phyloP scores from a whole-genome alignment of 768 basidiomycete species.

The Cubamyces lactineus region DNA sequence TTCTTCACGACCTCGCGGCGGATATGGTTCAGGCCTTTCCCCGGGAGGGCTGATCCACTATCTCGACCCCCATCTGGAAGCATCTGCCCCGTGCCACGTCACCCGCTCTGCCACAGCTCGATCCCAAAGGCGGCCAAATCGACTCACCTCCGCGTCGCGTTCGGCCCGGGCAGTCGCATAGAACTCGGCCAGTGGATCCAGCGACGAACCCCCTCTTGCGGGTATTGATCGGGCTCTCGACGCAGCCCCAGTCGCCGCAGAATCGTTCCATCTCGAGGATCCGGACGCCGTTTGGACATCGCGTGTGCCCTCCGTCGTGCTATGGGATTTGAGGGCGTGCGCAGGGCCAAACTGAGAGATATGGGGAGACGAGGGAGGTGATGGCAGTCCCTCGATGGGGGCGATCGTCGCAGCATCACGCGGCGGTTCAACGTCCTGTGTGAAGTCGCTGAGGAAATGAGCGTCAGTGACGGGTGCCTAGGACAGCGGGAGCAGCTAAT shows the following conservation, averaged over 20 bases:
- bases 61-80: neutral
- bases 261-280: neutral
- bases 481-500: slow-evolving; percentile 1
- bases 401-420: slow-evolving; percentile 32
- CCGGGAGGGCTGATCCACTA: neutral
- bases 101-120: neutral
- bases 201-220: neutral
- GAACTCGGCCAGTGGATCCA: slow-evolving; percentile 67
- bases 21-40: neutral
- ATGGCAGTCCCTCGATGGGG: slow-evolving; percentile 35
- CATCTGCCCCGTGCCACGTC: slow-evolving; percentile 15
- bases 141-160: slow-evolving; percentile 46
- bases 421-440: slow-evolving; percentile 20
- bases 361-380: slow-evolving; percentile 13
- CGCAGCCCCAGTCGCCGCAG: neutral
- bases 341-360: neutral
- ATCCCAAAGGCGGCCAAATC: neutral
- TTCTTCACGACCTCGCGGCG: slow-evolving; percentile 15
- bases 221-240: neutral
- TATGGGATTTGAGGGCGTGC: neutral
- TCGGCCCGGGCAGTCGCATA: slow-evolving; percentile 61
- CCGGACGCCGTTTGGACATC: neutral
- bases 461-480: slow-evolving; percentile 7
- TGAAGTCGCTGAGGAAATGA: slow-evolving; percentile 26
- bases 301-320: neutral